Base-by-base conservation (phyloP, 2,329 filamentous ascomycete genomes). In the Pseudocercospora fuligena region DNA sequence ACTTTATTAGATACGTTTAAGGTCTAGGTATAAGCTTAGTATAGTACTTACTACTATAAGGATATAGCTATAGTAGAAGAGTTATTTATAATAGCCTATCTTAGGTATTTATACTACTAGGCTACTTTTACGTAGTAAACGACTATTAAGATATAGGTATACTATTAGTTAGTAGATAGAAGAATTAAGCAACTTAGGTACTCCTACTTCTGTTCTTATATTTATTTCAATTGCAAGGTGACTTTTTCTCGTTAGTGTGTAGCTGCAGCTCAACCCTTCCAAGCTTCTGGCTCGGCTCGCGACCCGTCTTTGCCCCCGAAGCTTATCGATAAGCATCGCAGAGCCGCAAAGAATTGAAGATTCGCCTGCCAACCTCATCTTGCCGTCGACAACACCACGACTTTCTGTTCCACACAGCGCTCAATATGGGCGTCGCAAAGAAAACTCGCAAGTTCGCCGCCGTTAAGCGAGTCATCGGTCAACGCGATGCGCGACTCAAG, bases 361-460 rank as follows among this genome's bases (percentile, higher is more conserved):
- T 59, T 60, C 21, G 40, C 40, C 40, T 43, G 33, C 9, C 2
- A 9, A 43, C 40, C 16, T 43, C 40, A 43, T 43, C 16, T 43
- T 5, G 40, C 40, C 40, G 19, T 40, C n/a, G n/a, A 29, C 36
- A 14, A 2, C 51, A 23, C 43, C 60, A 19, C 36, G 33, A 40
- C 33, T 27, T n/a, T 1, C 9, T 40, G 5, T 14, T 16, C 16
- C 16, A 14, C 21, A 31, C 53, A 31, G 19, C 29, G 16, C 16
- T 31, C 63, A 73, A 4, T 40, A 97, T 97, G 94, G 94, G 93
- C 81, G 88, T 93, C 73, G 88, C 90, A 70, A 97, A 97, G 84
- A 92, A 90, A 79, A 97, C 92, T 61, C 89, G 94, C 83, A 97
- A 97, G 83, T 98, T 97, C 79, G 94, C 89, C 40, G 72, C 88